Evolutionary conservation across 2,329 filamentous ascomycete genomes (phyloP).

Genomic region (Neobulgaria alba): DNA sequence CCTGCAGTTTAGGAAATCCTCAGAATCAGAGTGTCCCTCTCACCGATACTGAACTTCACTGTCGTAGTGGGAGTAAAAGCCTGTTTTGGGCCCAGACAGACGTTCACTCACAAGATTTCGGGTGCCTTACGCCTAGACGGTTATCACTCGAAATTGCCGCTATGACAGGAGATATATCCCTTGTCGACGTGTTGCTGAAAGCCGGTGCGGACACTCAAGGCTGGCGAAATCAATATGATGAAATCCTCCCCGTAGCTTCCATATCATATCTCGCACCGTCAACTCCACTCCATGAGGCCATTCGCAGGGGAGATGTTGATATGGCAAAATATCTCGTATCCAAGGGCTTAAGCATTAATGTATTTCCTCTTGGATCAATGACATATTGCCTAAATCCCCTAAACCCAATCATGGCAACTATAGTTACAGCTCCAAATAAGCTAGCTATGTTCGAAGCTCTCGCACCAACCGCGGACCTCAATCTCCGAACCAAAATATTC

Average conservation of each 20-base stretch:
- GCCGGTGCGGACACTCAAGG: slow-evolving; percentile 7
- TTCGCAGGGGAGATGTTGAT: slow-evolving; percentile 4
- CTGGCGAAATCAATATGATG: slow-evolving; percentile 5
- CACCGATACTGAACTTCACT: slow-evolving; percentile 13
- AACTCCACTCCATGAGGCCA: slow-evolving; percentile 14
- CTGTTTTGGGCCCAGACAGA: slow-evolving; percentile 9
- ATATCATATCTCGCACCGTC: slow-evolving; percentile 13
- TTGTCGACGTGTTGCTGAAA: slow-evolving; percentile 13
- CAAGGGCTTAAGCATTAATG: slow-evolving; percentile 15
- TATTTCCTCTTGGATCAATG: slow-evolving; percentile 14
- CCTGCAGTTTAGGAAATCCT: slow-evolving; percentile 5
- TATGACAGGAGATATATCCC: slow-evolving; percentile 8
- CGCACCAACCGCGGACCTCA: slow-evolving; percentile 11
- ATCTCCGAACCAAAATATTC: slow-evolving; percentile 14
- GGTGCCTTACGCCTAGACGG: slow-evolving; percentile 7
- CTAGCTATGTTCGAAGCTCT: slow-evolving; percentile 12
- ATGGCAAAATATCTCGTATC: slow-evolving; percentile 13
- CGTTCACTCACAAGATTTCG: slow-evolving; percentile 17
- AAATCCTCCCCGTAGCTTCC: slow-evolving; percentile 9
- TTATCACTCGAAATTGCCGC: slow-evolving; percentile 11
- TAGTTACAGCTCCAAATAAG: slow-evolving; percentile 7
- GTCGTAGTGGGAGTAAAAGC: slow-evolving; percentile 15
- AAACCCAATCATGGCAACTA: slow-evolving; percentile 14
- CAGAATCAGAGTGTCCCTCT: slow-evolving; percentile 8
- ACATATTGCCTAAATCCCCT: slow-evolving; percentile 16